Conservation (phyloP, 495 filamentous ascomycete genomes). For the Hyaloscypha hepaticicola region DNA sequence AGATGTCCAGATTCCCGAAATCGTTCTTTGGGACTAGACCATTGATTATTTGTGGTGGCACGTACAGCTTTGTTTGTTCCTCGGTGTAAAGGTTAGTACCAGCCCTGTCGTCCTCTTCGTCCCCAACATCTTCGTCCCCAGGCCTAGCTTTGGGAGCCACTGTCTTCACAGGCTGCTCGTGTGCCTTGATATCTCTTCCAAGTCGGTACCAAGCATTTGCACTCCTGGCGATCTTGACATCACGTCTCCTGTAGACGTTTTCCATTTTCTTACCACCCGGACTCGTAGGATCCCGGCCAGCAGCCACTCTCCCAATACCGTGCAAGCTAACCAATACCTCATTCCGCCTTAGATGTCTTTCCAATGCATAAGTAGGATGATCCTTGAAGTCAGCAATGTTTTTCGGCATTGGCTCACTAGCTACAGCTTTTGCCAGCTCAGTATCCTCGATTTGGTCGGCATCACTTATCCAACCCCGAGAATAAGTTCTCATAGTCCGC, state of each 20-base stretch:
- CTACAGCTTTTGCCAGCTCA: slow-evolving; percentile 68
- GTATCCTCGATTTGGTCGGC: slow-evolving; percentile 79
- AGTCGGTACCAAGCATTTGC: slow-evolving; percentile 85
- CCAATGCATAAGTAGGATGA: slow-evolving; percentile 86
- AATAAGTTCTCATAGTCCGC: slow-evolving; percentile 58
- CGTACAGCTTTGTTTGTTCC: slow-evolving; percentile 75
- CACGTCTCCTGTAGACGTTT: slow-evolving; percentile 71
- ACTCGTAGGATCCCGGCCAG: slow-evolving; percentile 52
- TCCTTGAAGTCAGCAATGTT: slow-evolving; percentile 91
- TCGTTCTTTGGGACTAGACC: slow-evolving; percentile 81
- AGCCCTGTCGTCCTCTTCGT: slow-evolving; percentile 38
- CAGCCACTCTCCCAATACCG: slow-evolving; percentile 72
- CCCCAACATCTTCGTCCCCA: slow-evolving; percentile 41
- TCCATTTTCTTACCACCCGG: slow-evolving; percentile 56
- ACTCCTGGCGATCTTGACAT: slow-evolving; percentile 73
- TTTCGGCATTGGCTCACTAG: slow-evolving; percentile 81
- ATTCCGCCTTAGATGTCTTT: slow-evolving; percentile 80
- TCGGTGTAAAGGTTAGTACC: slow-evolving; percentile 65
- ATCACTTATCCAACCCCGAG: slow-evolving; percentile 54
- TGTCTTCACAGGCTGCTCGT: slow-evolving; percentile 76
- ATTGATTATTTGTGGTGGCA: slow-evolving; percentile 68
- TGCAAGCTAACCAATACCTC: slow-evolving; percentile 72
- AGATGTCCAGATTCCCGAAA: slow-evolving; percentile 89
- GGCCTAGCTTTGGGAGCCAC: slow-evolving; percentile 44
- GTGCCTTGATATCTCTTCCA: slow-evolving; percentile 70